Base-by-base conservation (phyloP, 345 rosid species). In the Bruguiera sexangula region DNA sequence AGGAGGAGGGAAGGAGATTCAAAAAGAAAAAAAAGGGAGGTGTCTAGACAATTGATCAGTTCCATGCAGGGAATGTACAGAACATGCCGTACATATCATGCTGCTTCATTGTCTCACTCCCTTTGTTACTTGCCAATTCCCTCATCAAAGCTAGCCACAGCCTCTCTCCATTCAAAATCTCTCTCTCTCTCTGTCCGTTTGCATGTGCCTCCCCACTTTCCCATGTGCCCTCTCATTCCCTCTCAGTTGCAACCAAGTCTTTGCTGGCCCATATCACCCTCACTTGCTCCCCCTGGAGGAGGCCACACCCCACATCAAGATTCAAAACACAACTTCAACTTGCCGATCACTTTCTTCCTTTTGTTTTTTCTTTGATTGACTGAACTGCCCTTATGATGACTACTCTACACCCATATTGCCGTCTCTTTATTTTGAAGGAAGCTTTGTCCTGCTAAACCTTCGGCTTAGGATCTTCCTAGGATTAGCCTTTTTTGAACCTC, bases 61-160 rank as follows among this genome's bases (percentile, higher is more conserved):
- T 46, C 46, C 43, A 73, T 82, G 88, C 82, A 77, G 85, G 87
- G 87, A 88, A 88, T 88, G 86, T 84, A 88, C 77, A 75, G 86
- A 79, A 83, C 86, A 86, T 86, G 87, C 39, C 73, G 84, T 82
- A 78, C 79, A 81, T 27, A 70, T 46, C 53, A 78, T 79, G 79
- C 76, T 78, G 88, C 83, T 60, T 71, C 79, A 76, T 82, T 84
- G 85, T 85, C 84, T 68, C 69, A 24, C 59, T 73, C 48, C 48
- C 67, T 19, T 55, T 60, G 31, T 70, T 75, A 66, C 75, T 61
- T 75, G 68, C 58, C 62, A 1, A 13, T 55, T 21, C 26, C 26
- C 58, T 55, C 30, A 26, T 54, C 57, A 21, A 52, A 16, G 21
- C 6, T 21, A 54, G 58, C 10, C 3, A 19, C 6, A 5, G 4